Conservation (phyloP, 108 stramenopile genomes). For the Chaetoceros tenuissimus region DNA sequence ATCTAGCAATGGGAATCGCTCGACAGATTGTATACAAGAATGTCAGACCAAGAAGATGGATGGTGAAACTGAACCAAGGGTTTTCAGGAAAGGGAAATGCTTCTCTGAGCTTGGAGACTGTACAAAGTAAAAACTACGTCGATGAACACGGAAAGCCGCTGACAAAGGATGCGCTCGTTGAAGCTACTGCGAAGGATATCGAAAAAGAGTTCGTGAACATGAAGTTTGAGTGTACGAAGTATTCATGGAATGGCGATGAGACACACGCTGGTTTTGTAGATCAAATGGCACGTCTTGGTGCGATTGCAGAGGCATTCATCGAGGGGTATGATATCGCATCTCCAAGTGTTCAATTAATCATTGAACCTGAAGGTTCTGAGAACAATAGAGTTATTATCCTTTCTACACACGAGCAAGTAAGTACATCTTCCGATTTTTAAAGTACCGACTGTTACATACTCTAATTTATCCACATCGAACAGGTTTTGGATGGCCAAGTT, state of each 20-base stretch:
- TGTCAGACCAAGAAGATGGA: slow-evolving; percentile 14
- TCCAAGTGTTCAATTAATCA: slow-evolving; percentile 19
- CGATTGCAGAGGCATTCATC: slow-evolving; percentile 26
- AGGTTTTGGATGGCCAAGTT: slow-evolving; percentile 14
- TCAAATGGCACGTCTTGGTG: slow-evolving; percentile 18
- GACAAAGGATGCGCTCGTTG: neutral
- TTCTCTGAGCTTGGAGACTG: slow-evolving; percentile 8
- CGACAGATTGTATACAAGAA: slow-evolving; percentile 11
- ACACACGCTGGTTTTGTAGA: slow-evolving; percentile 13
- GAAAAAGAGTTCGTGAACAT: slow-evolving; percentile 14
- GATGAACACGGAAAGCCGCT: neutral
- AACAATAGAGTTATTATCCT: slow-evolving; percentile 8
- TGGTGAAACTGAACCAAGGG: slow-evolving; percentile 26
- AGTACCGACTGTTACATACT: no score
- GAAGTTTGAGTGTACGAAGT: slow-evolving; percentile 15
- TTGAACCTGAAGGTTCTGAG: slow-evolving; percentile 7
- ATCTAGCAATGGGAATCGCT: slow-evolving; percentile 16
- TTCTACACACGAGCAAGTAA: slow-evolving; percentile 25
- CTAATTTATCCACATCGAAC: neutral
- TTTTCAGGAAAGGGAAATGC: slow-evolving; percentile 28
- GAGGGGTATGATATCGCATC: slow-evolving; percentile 21
- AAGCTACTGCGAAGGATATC: slow-evolving; percentile 10
- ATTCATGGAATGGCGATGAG: slow-evolving; percentile 10
- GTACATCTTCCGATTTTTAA: no score
- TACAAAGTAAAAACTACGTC: slow-evolving; percentile 4